Evolutionary conservation across 139 green algal genomes (phyloP), one percentile per base, ranked within the genome.

Genomic region (Chlamydomonas sp.): DNA sequence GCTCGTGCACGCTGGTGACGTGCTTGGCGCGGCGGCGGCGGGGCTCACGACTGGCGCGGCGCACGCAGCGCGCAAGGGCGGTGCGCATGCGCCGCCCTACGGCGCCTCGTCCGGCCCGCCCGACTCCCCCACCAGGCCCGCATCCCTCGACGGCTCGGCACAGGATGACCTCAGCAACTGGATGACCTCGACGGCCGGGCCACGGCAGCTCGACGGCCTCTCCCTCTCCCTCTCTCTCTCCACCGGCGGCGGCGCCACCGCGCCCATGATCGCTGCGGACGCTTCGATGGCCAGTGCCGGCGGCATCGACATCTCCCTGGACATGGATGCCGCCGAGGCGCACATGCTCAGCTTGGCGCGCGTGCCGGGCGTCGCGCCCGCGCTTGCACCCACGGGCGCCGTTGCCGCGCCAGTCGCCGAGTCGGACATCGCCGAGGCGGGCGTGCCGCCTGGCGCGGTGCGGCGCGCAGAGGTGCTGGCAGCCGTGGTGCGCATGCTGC

Each of bases 391-490:
- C n/a, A n/a, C n/a, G n/a, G n/a, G n/a, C n/a, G n/a, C n/a, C n/a
- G n/a, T n/a, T n/a, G n/a, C n/a, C n/a, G n/a, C n/a, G n/a, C n/a
- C n/a, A n/a, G n/a, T n/a, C n/a, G n/a, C n/a, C n/a, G n/a, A n/a
- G n/a, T n/a, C n/a, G n/a, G n/a, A n/a, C n/a, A 65, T 77, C 70
- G 59, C 65, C 0, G 54, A 70, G 26, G 59, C 58, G 22, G 49
- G 70, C 13, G 13, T 75, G n/a, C 48, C 65, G 1, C 49, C 73
- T 16, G 67, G 64, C 48, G 49, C 54, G n/a, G 62, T 85, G 10
- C 61, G 78, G 58, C 76, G 80, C 29, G 79, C 71, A 35, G 67
- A 83, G 65, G 58, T 83, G 65, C 64, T 83, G 24, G 39, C 77
- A 35, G 74, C 72, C 2, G 67, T 67, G n/a, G 70, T 26, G 5